Evolutionary conservation across 2,329 filamentous ascomycete genomes (phyloP), one percentile per base, ranked within the genome.

Genomic region (Epichloe scottii): DNA sequence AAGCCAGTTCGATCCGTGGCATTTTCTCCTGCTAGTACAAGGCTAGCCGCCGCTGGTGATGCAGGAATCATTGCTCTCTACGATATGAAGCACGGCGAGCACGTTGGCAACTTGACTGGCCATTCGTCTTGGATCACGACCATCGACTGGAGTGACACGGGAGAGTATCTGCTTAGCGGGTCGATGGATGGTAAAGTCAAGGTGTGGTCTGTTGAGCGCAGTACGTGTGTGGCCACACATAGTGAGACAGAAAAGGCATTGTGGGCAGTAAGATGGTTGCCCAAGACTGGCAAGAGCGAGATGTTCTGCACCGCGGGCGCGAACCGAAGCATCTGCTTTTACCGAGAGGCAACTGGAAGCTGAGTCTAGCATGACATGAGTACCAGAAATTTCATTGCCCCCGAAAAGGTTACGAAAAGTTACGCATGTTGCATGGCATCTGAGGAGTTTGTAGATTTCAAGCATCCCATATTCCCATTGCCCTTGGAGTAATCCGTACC

Each of bases 151-250:
- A 97, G 85, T 65, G 81, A 87, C 62, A 94, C 87, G 4, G 93
- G 93, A 46, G 91, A 97, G 68, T 95, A 87, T 66, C 72, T 98
- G 12, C 75, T 97, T 3, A 94, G 86, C 62, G 88, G 89, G 46
- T 82, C 86, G 1, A 89, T 94, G 66, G 90, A 97, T 63, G 91
- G 93, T 38, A 96, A 95, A 67, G 88, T 87, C 54, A 96, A 95
- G 68, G 87, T 97, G 33, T 98, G 93, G 93, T 91, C 88, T 33
- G 79, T 96, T 53, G 89, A 95, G 60, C 79, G 83, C 35, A 79
- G 82, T 51, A 76, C 77, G 4, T 97, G 93, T 63, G 93, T 98
- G 43, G 89, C 91, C 12, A 98, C 93, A 10, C 89, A 95, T 64
- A 90, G 85, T 52, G 90, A 97, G 71, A 89, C 87, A 5, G 90